Evolutionary conservation across 768 basidiomycete genomes (phyloP).

Genomic region (Psilocybe azurescens): DNA sequence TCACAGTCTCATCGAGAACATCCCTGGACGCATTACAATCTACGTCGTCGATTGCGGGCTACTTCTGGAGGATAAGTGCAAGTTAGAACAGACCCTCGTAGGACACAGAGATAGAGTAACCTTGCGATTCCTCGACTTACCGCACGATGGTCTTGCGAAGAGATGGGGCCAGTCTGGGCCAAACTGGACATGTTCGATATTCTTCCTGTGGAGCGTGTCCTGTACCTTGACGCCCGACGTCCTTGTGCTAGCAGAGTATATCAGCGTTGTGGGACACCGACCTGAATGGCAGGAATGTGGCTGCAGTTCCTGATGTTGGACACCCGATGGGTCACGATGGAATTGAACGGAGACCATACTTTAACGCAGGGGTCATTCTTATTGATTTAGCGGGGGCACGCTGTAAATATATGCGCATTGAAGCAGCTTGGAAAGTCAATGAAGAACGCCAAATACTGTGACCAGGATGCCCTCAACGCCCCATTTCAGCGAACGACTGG

Average conservation of each 20-base stretch:
- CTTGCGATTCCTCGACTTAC: constrained; percentile 47
- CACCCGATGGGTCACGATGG: constrained; percentile 50
- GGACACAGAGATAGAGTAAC: constrained; percentile 33
- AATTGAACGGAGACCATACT: constrained; percentile 42
- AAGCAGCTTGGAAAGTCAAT: constrained; percentile 27
- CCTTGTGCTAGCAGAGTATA: constrained; percentile 45
- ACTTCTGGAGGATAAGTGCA: constrained; percentile 33
- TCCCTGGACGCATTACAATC: constrained; percentile 45
- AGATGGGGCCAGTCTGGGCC: constrained; percentile 46
- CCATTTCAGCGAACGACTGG: constrained; percentile 50
- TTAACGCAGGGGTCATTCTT: constrained; percentile 62
- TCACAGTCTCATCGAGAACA: constrained; percentile 41
- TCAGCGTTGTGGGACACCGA: constrained; percentile 49
- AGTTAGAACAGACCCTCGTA: constrained; percentile 37
- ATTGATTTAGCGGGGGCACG: constrained; percentile 51
- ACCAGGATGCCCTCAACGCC: constrained; percentile 59
- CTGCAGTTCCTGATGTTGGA: constrained; percentile 54
- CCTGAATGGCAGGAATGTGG: constrained; percentile 44
- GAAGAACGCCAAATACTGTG: constrained; percentile 37
- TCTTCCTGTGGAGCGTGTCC: constrained; percentile 53
- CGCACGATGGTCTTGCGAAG: constrained; percentile 30
- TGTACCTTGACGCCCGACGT: constrained; percentile 62
- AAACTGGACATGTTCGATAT: constrained; percentile 51
- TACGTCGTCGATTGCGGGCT: constrained; percentile 58
- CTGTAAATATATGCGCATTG: constrained; percentile 28